These are phyloP conservation scores for Globisporangium takayamanum DNA, from an alignment of 352 stramenopile genomes.

Conservation along the genomic window DNA sequence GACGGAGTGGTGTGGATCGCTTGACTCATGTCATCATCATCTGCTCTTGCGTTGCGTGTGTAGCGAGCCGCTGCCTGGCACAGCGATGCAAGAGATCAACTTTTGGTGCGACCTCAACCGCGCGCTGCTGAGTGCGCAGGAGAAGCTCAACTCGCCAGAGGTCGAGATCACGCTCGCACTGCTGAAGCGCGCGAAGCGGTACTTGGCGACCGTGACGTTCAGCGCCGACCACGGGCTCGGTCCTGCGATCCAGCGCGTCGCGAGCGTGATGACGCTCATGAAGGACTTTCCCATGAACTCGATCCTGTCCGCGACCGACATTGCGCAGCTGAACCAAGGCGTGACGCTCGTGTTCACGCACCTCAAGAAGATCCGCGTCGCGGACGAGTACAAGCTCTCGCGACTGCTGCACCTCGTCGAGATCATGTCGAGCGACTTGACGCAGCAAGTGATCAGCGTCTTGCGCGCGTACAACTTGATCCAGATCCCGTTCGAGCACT, in stretches of 20 bases:
- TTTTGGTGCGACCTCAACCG: conserved; percentile 93
- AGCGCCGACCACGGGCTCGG: conserved; percentile 86
- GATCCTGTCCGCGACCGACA: conserved; percentile 86
- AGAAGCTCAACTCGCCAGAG: conserved; percentile 84
- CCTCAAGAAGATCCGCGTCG: conserved; percentile 87
- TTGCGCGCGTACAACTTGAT: conserved; percentile 80
- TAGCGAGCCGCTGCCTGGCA: conserved; percentile 79
- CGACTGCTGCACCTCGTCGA: conserved; percentile 77
- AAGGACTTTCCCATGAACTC: conserved; percentile 92
- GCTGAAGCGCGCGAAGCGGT: conserved; percentile 90
- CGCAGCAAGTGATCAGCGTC: conserved; percentile 74
- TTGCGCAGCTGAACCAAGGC: conserved; percentile 76
- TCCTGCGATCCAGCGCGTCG: conserved; percentile 77
- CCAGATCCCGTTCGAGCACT: conserved; percentile 80
- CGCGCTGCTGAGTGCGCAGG: conserved; percentile 79
- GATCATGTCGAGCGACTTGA: conserved; percentile 83
- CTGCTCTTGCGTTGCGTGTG: not conserved
- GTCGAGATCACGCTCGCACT: conserved; percentile 89
- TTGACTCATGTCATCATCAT: not conserved
- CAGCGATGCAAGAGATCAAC: conserved; percentile 91
- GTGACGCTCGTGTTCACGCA: conserved; percentile 83
- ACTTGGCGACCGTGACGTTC: conserved; percentile 89
- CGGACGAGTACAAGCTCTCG: conserved; percentile 84
- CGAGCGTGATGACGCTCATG: conserved; percentile 90
- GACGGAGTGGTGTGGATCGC: not conserved